Evolutionary conservation across 192 early-diverging fungal species (phyloP).

Genomic region (Tieghemiomyces parasiticus): DNA sequence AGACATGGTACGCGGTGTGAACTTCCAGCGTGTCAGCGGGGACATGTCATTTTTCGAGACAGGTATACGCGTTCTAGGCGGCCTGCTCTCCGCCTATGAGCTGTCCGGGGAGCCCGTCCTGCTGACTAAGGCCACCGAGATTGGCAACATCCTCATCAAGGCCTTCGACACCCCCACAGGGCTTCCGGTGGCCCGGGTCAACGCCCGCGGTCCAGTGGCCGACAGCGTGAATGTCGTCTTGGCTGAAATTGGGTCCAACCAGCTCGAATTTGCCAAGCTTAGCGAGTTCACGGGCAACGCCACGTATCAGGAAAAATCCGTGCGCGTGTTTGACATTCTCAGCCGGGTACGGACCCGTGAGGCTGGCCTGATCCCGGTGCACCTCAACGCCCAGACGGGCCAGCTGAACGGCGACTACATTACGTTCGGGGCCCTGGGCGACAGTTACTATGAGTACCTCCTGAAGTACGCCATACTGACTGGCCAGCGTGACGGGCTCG

Average conservation of each 20-base stretch:
- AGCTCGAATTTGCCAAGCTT: conserved; percentile 79
- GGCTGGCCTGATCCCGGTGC: conserved; percentile 2
- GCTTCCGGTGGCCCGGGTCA: conserved; percentile 47
- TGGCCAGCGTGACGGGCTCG: conserved; percentile 28
- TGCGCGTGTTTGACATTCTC: background rate
- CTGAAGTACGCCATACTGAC: conserved; percentile 79
- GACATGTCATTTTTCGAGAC: conserved; percentile 67
- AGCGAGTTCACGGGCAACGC: conserved; percentile 54
- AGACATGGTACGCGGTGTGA: conserved; percentile 41
- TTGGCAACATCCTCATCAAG: conserved; percentile 51
- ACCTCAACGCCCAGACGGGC: conserved; percentile 20
- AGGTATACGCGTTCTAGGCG: conserved; percentile 74
- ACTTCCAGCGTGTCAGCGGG: conserved; percentile 33
- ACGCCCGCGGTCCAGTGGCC: conserved; percentile 29
- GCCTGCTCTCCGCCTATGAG: conserved; percentile 66
- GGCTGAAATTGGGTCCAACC: conserved; percentile 70
- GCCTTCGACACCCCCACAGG: conserved; percentile 53
- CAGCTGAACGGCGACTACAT: conserved; percentile 40
- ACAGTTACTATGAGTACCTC: conserved; percentile 93
- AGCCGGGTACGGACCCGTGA: conserved; percentile 14
- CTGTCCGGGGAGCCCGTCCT: conserved; percentile 49
- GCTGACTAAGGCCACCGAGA: conserved; percentile 53
- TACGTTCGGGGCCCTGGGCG: conserved; percentile 62
- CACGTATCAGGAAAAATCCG: conserved; percentile 39
- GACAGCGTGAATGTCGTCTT: conserved; percentile 23